phyloP scores from a whole-genome alignment of 2,329 filamentous ascomycete species.

The Fusarium luffae region DNA sequence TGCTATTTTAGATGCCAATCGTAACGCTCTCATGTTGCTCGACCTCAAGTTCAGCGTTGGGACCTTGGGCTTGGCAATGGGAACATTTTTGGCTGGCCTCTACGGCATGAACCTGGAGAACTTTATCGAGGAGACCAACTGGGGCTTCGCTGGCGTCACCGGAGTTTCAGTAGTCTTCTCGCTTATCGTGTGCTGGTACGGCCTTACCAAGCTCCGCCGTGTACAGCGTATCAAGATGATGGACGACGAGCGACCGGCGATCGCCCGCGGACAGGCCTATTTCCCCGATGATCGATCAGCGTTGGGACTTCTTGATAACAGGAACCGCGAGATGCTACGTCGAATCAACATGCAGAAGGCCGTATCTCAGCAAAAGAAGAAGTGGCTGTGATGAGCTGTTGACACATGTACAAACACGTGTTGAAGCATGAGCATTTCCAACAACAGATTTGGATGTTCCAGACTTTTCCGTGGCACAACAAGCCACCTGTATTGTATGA shows the following conservation, averaged over 20 bases:
- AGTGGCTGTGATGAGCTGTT: slow-evolving; percentile 42
- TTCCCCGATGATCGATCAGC: slow-evolving; percentile 52
- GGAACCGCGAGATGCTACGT: slow-evolving; percentile 65
- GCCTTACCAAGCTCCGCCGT: slow-evolving; percentile 82
- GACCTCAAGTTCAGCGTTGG: slow-evolving; percentile 97
- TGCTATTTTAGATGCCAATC: slow-evolving; percentile 96
- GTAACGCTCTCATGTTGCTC: slow-evolving; percentile 96
- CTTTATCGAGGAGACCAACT: slow-evolving; percentile 93
- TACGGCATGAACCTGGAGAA: slow-evolving; percentile 99
- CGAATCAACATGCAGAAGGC: slow-evolving; percentile 63
- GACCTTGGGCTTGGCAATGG: slow-evolving; percentile 92
- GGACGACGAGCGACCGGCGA: slow-evolving; percentile 54
- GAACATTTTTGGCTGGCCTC: slow-evolving; percentile 96
- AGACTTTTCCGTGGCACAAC: slow-evolving; percentile 24
- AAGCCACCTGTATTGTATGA: slow-evolving; percentile 39
- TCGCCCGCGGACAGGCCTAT: slow-evolving; percentile 56
- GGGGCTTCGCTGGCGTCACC: slow-evolving; percentile 84
- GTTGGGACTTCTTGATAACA: slow-evolving; percentile 62
- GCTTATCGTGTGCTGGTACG: slow-evolving; percentile 82
- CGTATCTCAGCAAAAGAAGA: slow-evolving; percentile 51
- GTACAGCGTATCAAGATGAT: slow-evolving; percentile 92
- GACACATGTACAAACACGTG: neutral
- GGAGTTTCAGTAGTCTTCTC: slow-evolving; percentile 77
- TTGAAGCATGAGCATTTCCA: slow-evolving; percentile 20
- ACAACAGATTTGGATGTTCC: slow-evolving; percentile 26